These are phyloP conservation scores for Penicillium ucsense DNA, from an alignment of 495 filamentous ascomycete genomes.

Conservation along the genomic window DNA sequence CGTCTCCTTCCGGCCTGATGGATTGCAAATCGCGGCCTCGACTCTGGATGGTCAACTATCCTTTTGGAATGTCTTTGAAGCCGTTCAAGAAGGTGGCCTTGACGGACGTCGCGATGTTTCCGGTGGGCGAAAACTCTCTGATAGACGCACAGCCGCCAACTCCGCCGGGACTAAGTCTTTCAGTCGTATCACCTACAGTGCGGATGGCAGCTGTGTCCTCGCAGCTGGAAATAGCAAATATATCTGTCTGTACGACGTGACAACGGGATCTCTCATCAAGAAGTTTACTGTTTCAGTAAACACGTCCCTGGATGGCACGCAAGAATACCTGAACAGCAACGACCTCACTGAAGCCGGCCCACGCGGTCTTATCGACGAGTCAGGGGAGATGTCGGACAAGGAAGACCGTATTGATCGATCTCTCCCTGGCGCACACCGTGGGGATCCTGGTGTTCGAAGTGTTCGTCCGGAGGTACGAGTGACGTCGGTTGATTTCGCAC, in stretches of 20 bases:
- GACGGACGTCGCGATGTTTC: constrained; percentile 89
- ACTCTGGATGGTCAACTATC: constrained; percentile 89
- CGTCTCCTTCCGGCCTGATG: constrained; percentile 83
- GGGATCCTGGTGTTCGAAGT: constrained; percentile 69
- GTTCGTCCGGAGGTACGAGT: constrained; percentile 80
- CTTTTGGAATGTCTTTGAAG: constrained; percentile 89
- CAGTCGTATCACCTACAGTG: constrained; percentile 76
- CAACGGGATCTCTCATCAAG: constrained; percentile 79
- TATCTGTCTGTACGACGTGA: constrained; percentile 89
- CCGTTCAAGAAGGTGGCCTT: constrained; percentile 66
- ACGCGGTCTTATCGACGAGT: constrained; percentile 67
- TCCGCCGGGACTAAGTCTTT: constrained; percentile 82
- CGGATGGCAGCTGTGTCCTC: constrained; percentile 82
- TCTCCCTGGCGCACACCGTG: constrained; percentile 83
- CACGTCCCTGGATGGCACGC: constrained; percentile 85
- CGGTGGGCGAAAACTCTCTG: constrained; percentile 76
- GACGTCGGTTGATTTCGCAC: constrained; percentile 73
- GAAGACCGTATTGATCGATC: constrained; percentile 73
- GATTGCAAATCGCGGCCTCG: constrained; percentile 79
- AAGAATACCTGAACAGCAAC: constrained; percentile 90
- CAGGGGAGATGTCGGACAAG: constrained; percentile 79
- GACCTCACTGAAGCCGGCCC: constrained; percentile 87
- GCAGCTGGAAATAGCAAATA: constrained; percentile 94
- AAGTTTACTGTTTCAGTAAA: constrained; percentile 94
- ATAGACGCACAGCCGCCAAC: constrained; percentile 85